Evolutionary conservation across 2,329 filamentous ascomycete genomes (phyloP).

Genomic region (Botrytis hyacinthi): DNA sequence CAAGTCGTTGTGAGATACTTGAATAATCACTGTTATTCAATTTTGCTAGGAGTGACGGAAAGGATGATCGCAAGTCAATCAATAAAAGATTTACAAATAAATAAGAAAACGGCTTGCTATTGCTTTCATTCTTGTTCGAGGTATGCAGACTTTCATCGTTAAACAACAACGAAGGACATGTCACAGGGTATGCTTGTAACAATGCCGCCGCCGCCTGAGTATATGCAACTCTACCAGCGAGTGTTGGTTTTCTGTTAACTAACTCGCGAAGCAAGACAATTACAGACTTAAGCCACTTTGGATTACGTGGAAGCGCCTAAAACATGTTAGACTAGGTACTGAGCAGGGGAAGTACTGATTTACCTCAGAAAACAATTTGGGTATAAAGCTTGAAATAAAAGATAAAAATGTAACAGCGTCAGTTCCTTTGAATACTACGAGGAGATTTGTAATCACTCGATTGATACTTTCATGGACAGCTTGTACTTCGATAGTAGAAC

Average conservation of each 20-base stretch:
- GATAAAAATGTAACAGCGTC: conserved; percentile 58
- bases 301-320: conserved; percentile 49
- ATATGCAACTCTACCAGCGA: conserved; percentile 56
- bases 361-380: conserved; percentile 50
- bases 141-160: conserved; percentile 38
- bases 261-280: conserved; percentile 52
- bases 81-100: conserved; percentile 63
- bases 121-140: conserved; percentile 22
- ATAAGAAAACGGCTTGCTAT: conserved; percentile 57
- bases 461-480: conserved; percentile 47
- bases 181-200: conserved; percentile 52
- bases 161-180: conserved; percentile 53
- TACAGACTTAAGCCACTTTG: conserved; percentile 53
- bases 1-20: conserved; percentile 51
- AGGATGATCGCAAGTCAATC: conserved; percentile 62
- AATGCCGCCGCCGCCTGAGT: conserved; percentile 58
- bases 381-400: conserved; percentile 54
- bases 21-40: conserved; percentile 56
- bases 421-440: conserved; percentile 55
- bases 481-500: conserved; percentile 41
- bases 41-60: conserved; percentile 57
- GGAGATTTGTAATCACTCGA: conserved; percentile 47
- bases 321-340: conserved; percentile 17
- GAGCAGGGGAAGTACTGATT: conserved; percentile 14
- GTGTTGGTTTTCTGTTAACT: conserved; percentile 54